Base-by-base conservation (phyloP, 768 basidiomycete species). In the Mycena olivaceomarginata region DNA sequence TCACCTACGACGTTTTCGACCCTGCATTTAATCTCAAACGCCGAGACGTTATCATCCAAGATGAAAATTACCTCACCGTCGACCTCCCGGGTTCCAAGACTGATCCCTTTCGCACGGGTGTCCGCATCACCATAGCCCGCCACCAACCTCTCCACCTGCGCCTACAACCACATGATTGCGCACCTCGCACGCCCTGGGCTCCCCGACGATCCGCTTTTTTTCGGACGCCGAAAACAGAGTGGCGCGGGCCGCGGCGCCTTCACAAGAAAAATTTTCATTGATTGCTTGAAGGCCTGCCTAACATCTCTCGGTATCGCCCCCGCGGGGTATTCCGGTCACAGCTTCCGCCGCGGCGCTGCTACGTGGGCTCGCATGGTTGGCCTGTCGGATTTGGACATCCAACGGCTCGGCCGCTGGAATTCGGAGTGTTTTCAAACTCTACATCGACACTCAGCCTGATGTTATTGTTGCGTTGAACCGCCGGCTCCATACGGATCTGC, bases 41-140 rank as follows among this genome's bases (percentile, higher is more conserved):
- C 67, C 67, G 67, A 57, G 67, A 68, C 53, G 67, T 68, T 41
- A 56, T 68, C 11, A 68, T 68, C 4, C 67, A 68, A 8, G 22
- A 25, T 43, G 13, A 16, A 1, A 57, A 62, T 3, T 62, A 70
- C 31, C 69, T 70, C 57, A 70, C 69, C 0, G 57, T 70, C 15
- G 57, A 70, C 69, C 69, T 70, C 11, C 69, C 69, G 6, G 68
- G 40, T n/a, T 70, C 68, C 39, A 70, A 70, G 45, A 70, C 68
- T n/a, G 68, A 70, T n/a, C 43, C 69, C 41, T 46, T 60, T 62
- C 69, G 59, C 15, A 31, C 31, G 3, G 31, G 31, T 3, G 31
- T 31, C 31, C 31, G 31, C 2, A 31, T 31, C 31, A 31, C 60
- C 4, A 72, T 64, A 31, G 62, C 70, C 18, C 59, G 62, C n/a